Conservation (phyloP, 306 rosid species). For the Rosa persica region DNA sequence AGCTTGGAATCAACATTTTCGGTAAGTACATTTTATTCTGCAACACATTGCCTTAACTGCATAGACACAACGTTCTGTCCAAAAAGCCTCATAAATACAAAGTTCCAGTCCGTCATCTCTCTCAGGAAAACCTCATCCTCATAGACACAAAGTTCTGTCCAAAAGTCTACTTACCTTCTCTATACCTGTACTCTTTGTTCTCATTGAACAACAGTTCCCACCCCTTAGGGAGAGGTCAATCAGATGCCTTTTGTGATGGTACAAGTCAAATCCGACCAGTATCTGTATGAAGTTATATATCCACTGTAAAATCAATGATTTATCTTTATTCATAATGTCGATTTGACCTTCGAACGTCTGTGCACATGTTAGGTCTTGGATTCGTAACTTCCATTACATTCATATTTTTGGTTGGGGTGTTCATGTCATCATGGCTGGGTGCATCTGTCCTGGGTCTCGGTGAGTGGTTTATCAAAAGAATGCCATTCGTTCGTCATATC, state of each 20-base stretch:
- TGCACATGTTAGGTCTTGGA: slow-evolving; percentile 69
- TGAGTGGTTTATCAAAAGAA: slow-evolving; percentile 90
- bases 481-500: slow-evolving; percentile 91
- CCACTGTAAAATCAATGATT: neutral
- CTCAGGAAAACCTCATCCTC: neutral
- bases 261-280: neutral
- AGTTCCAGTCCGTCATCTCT: neutral
- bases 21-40: slow-evolving; percentile 45
- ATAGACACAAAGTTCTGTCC: neutral
- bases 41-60: neutral
- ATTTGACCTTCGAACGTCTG: slow-evolving; percentile 14
- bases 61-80: neutral
- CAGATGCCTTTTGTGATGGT: neutral
- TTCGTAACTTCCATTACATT: slow-evolving; percentile 81
- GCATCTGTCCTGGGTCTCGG: slow-evolving; percentile 89
- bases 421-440: slow-evolving; percentile 98
- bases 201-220: neutral
- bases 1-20: slow-evolving; percentile 82
- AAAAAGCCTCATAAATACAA: neutral
- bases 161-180: neutral
- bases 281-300: neutral
- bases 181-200: neutral
- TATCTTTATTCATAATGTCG: neutral
- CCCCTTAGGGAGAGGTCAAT: neutral
- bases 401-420: slow-evolving; percentile 87